phyloP scores from a whole-genome alignment of 2,329 filamentous ascomycete genomes.

The Exophiala sp. region DNA sequence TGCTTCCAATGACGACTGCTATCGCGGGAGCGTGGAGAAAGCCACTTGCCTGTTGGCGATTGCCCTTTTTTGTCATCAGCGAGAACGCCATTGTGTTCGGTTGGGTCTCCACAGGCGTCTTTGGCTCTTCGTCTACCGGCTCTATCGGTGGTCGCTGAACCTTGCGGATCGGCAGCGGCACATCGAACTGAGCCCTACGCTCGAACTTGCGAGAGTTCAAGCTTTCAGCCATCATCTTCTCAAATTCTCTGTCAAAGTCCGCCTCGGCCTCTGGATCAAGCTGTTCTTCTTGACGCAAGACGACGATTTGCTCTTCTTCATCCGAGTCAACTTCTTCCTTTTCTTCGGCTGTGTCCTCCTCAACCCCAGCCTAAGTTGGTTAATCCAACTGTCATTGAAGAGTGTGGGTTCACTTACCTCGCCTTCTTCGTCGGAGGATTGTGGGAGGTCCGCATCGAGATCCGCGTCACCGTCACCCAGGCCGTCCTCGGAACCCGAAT shows the following conservation, averaged over 20 bases:
- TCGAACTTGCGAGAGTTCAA: slow-evolving; percentile 94
- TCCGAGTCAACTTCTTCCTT: slow-evolving; percentile 49
- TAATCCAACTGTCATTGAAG: slow-evolving; percentile 9
- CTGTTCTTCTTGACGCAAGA: slow-evolving; percentile 85
- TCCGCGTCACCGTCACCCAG: slow-evolving; percentile 61
- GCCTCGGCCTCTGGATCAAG: slow-evolving; percentile 91
- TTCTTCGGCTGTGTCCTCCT: slow-evolving; percentile 43
- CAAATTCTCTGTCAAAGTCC: slow-evolving; percentile 96
- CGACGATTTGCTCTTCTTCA: slow-evolving; percentile 85
- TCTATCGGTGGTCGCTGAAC: slow-evolving; percentile 58
- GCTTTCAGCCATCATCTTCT: slow-evolving; percentile 97
- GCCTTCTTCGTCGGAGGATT: slow-evolving; percentile 49
- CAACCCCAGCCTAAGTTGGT: slow-evolving; percentile 34
- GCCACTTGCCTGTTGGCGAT: slow-evolving; percentile 75
- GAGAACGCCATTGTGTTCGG: slow-evolving; percentile 89
- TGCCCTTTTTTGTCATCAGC: slow-evolving; percentile 90
- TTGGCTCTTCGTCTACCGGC: slow-evolving; percentile 34
- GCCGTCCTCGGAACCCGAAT: slow-evolving; percentile 72
- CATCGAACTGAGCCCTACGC: slow-evolving; percentile 88
- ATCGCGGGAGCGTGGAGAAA: not conserved
- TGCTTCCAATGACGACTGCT: not conserved
- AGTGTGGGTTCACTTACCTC: slow-evolving; percentile 33
- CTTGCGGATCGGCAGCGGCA: slow-evolving; percentile 87
- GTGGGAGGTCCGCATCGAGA: slow-evolving; percentile 47
- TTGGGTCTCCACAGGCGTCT: slow-evolving; percentile 12